Evolutionary conservation across 805 yeast genomes (phyloP).

Genomic region (Teunomyces lycoperdinae): DNA sequence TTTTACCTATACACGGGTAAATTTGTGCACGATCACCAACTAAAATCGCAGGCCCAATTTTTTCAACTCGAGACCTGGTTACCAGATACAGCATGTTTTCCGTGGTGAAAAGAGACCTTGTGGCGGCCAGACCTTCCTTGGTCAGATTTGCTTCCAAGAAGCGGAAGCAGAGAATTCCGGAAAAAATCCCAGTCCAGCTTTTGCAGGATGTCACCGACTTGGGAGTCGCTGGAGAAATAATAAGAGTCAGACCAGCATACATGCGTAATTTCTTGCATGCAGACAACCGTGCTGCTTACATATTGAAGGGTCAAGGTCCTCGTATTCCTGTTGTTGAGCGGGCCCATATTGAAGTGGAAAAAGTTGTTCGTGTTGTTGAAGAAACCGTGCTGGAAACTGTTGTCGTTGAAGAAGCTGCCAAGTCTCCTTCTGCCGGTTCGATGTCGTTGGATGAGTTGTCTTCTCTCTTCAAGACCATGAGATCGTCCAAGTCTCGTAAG

Average conservation of each 20-base stretch:
- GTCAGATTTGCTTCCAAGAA: conserved; percentile 13
- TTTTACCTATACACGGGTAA: conserved; percentile 3
- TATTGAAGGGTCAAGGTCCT: conserved; percentile 37
- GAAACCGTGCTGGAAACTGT: conserved; percentile 3
- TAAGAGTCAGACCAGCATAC: conserved; percentile 70
- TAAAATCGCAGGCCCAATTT: background rate
- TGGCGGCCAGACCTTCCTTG: conserved; percentile 2
- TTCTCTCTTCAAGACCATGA: conserved; percentile 30
- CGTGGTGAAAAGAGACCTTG: conserved; percentile 1
- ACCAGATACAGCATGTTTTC: background rate
- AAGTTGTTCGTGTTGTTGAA: background rate
- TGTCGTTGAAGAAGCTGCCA: conserved; percentile 3
- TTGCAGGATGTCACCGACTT: conserved; percentile 60
- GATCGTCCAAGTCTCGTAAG: conserved; percentile 11
- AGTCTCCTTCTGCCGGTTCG: conserved; percentile 16
- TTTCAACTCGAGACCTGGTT: background rate
- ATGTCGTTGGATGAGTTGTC: conserved; percentile 40
- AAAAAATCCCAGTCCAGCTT: conserved; percentile 71
- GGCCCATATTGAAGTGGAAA: conserved; percentile 4
- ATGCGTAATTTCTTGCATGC: conserved; percentile 80
- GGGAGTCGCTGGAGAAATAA: conserved; percentile 71
- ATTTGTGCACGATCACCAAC: background rate
- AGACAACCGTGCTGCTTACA: conserved; percentile 70
- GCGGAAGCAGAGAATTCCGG: conserved; percentile 13
- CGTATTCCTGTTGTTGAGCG: conserved; percentile 40